These are phyloP conservation scores for Candida sithepensis DNA, from an alignment of 805 yeast species.

Conservation along the genomic window DNA sequence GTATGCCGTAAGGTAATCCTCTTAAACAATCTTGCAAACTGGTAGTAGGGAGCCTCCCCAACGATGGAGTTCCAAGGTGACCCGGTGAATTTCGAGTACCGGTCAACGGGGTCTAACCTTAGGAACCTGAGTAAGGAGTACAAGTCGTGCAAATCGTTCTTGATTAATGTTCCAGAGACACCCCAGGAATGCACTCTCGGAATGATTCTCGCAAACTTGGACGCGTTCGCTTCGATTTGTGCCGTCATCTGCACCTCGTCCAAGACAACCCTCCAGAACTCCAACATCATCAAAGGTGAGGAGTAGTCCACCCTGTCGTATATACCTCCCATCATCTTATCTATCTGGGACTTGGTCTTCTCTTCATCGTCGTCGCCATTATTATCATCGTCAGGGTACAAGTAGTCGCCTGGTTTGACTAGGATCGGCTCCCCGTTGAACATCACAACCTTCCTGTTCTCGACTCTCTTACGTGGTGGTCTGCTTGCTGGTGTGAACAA, in stretches of 20 bases:
- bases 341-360: conserved; percentile 23
- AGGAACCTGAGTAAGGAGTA: conserved; percentile 68
- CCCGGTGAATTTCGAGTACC: conserved; percentile 15
- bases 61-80: conserved; percentile 28
- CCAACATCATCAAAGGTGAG: conserved; percentile 76
- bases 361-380: conserved; percentile 1
- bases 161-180: conserved; percentile 92
- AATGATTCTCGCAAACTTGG: conserved; percentile 72
- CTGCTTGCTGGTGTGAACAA: conserved; percentile 58
- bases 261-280: conserved; percentile 85
- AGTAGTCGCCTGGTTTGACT: conserved; percentile 4
- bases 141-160: conserved; percentile 61
- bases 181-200: conserved; percentile 95
- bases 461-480: conserved; percentile 29
- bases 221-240: conserved; percentile 66
- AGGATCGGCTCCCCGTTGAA: conserved; percentile 2
- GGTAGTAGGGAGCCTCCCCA: conserved; percentile 29
- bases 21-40: conserved; percentile 51
- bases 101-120: conserved; percentile 60
- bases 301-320: conserved; percentile 51
- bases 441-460: neutral
- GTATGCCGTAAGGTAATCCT: conserved; percentile 71
- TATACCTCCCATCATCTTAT: conserved; percentile 2
- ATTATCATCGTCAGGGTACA: neutral
- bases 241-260: conserved; percentile 97